Evolutionary conservation across 176 grass and related monocot genomes (phyloP).

Genomic region (Triticum turgidum): DNA sequence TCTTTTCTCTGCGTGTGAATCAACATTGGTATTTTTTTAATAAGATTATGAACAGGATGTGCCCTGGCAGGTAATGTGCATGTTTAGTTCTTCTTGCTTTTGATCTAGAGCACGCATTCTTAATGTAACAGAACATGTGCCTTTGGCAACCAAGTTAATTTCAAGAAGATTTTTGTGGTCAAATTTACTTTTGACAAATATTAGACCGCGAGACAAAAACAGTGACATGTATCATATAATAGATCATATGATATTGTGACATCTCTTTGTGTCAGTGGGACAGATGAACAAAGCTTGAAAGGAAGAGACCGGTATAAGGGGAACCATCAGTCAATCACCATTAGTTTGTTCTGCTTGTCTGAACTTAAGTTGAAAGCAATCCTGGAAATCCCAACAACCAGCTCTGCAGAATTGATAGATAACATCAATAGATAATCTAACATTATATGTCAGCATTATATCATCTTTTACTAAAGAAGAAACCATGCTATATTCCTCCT

Average conservation of each 20-base stretch:
- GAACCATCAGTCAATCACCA: slow-evolving; percentile 42
- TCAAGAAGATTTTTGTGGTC: slow-evolving; percentile 4
- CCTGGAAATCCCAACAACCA: slow-evolving; percentile 40
- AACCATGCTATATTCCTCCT: neutral
- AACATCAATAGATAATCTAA: slow-evolving; percentile 36
- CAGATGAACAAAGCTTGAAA: slow-evolving; percentile 34
- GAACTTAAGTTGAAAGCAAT: slow-evolving; percentile 62
- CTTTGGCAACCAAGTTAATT: slow-evolving; percentile 17
- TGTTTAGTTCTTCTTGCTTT: slow-evolving; percentile 31
- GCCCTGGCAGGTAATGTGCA: slow-evolving; percentile 37
- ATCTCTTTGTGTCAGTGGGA: slow-evolving; percentile 18
- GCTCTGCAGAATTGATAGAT: slow-evolving; percentile 21
- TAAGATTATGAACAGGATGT: slow-evolving; percentile 23
- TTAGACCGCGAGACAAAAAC: neutral
- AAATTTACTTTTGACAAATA: slow-evolving; percentile 33
- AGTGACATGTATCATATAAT: neutral
- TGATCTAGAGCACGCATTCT: neutral
- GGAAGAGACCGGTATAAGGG: slow-evolving; percentile 15
- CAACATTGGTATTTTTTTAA: slow-evolving; percentile 1
- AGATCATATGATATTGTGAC: slow-evolving; percentile 5
- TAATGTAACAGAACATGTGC: slow-evolving; percentile 30
- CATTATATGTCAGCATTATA: neutral
- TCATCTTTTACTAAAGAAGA: neutral
- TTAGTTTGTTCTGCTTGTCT: slow-evolving; percentile 53
- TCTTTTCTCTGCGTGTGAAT: slow-evolving; percentile 35